Conservation (phyloP, 345 rosid genomes). For the Xanthoceras sorbifolium region DNA sequence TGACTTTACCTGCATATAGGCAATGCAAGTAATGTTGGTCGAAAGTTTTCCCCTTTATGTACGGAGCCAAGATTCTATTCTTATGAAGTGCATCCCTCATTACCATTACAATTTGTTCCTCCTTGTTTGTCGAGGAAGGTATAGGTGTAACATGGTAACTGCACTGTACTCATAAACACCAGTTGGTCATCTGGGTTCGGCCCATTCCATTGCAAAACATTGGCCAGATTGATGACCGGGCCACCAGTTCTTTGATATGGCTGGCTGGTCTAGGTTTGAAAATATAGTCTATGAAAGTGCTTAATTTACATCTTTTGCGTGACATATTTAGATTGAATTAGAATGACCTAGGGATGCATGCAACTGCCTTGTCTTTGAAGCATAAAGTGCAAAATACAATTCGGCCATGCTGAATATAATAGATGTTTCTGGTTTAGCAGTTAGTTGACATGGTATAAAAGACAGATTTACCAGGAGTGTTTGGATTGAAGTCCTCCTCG, state of each 20-base stretch:
- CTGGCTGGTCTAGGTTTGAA: neutral
- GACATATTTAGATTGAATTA: neutral
- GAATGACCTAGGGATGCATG: neutral
- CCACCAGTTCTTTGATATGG: neutral
- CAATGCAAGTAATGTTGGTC: neutral
- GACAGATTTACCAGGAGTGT: neutral
- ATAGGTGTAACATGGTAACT: neutral
- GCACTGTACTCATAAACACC: neutral
- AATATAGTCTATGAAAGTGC: neutral
- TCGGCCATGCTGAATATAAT: neutral
- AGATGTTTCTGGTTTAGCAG: neutral
- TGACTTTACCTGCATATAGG: neutral
- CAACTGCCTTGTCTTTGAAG: neutral
- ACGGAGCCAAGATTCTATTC: neutral
- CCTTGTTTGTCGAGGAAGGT: neutral
- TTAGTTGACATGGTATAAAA: neutral
- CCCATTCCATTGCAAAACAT: neutral
- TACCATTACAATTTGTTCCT: neutral
- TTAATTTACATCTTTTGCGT: neutral
- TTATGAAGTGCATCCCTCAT: neutral
- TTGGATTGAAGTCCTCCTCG: neutral
- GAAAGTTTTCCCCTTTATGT: neutral
- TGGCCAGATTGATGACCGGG: neutral
- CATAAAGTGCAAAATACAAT: slow-evolving; percentile 3
- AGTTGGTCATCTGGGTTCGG: neutral